Evolutionary conservation across 257 asterid species (phyloP), one percentile per base, ranked within the genome.

Genomic region (Nicotiana knightiana): DNA sequence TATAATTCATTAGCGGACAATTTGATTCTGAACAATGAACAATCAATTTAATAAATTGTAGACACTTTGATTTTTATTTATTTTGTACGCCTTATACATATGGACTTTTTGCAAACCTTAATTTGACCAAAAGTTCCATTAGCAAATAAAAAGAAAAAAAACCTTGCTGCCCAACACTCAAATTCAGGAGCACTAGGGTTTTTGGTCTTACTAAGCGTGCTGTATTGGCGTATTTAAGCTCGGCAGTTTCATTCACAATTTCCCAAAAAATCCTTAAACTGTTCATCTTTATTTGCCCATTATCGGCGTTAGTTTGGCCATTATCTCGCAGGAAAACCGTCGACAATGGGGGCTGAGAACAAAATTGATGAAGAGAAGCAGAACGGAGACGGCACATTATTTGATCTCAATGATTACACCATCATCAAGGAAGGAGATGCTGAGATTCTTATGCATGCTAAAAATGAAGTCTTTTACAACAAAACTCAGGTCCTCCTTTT

Each of bases 351-450:
- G 21, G 84, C 84, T 48, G 90, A 81, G 32, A 90, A 86, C 46
- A 85, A 73, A 64, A 83, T 84, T 83, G 92, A 86, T 12, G 91
- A 86, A 32, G 87, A 82, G 79, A 82, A 83, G 81, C 87, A 86
- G 70, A 82, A 85, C 84, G 21, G 88, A 67, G 39, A 64, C 53
- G 70, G 87, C 88, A 48, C 7, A 77, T 84, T 96, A 16, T 84
- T 90, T 68, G 97, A 91, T 90, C 88, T 92, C 57, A 86, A 89
- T 82, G 98, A 93, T 76, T 91, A 86, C 80, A 85, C 88, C 30
- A 81, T 94, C 30, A 89, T 94, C 83, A 94, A 91, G 85, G 98
- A 96, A 87, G 99, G 98, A 48, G 97, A 96, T 83, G 98, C 99
- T 35, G 98, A 94, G 94, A 93, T 96, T 81, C 84, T 96, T 48